Conservation (phyloP, 2,329 filamentous ascomycete genomes). For the Diaporthe eres region DNA sequence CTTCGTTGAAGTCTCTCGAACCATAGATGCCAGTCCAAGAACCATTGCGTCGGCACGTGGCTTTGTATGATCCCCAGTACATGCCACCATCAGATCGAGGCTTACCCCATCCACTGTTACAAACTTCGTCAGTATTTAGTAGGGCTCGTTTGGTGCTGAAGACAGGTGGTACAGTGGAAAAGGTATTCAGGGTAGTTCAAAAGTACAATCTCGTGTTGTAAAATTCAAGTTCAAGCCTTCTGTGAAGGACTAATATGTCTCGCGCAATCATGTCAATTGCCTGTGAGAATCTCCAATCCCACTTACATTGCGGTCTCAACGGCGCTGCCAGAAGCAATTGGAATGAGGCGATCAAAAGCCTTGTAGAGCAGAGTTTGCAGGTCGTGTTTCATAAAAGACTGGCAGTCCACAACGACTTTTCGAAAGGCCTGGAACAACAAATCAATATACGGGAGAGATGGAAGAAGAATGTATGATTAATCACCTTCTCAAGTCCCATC, state of each 20-base stretch:
- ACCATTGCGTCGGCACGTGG: conserved; percentile 45
- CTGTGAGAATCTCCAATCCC: neutral
- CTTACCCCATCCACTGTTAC: conserved; percentile 45
- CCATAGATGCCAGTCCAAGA: conserved; percentile 43
- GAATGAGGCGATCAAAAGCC: neutral
- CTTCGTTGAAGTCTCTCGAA: conserved; percentile 46
- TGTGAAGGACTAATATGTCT: too few relatives aligned
- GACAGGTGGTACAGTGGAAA: neutral
- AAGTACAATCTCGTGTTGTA: too few relatives aligned
- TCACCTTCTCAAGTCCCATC: neutral
- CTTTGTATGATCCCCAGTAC: conserved; percentile 48
- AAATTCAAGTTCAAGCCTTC: too few relatives aligned
- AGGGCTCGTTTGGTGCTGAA: neutral
- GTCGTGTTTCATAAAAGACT: neutral
- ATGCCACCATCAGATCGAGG: conserved; percentile 43
- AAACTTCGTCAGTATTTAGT: conserved; percentile 12
- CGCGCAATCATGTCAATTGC: too few relatives aligned
- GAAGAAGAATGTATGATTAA: too few relatives aligned
- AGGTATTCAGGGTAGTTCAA: neutral
- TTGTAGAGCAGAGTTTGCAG: neutral
- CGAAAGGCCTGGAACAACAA: neutral
- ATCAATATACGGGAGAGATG: neutral
- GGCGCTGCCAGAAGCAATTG: conserved; percentile 7
- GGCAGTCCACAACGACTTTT: neutral
- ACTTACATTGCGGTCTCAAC: conserved; percentile 18